Conservation (phyloP, 2,329 filamentous ascomycete genomes). For the Arthrinium phaeospermum region DNA sequence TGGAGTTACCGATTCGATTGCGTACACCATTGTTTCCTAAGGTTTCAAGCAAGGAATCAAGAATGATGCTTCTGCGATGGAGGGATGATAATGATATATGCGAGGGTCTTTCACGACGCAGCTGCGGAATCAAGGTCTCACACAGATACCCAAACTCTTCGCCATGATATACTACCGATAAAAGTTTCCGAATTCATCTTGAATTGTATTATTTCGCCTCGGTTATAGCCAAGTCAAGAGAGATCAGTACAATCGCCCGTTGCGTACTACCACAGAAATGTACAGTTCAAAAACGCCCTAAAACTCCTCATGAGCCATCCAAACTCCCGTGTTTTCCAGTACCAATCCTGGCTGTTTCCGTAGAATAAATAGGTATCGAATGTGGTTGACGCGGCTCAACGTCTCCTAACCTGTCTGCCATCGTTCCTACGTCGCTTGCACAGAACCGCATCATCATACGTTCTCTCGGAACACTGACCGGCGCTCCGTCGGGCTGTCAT, state of each 20-base stretch:
- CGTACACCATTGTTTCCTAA: slow-evolving; percentile 16
- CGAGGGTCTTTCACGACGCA: background rate
- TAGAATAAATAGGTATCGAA: slow-evolving; percentile 12
- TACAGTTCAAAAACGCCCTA: background rate
- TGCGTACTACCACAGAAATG: background rate
- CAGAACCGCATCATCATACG: slow-evolving; percentile 50
- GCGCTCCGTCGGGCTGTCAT: slow-evolving; percentile 69
- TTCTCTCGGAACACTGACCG: slow-evolving; percentile 74
- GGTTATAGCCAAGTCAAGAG: background rate
- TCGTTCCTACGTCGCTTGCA: background rate
- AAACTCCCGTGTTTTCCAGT: slow-evolving; percentile 21
- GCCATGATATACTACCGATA: background rate
- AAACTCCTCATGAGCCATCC: slow-evolving; percentile 13
- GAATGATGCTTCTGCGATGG: background rate
- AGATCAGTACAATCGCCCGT: background rate
- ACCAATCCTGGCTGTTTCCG: background rate
- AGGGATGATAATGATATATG: background rate
- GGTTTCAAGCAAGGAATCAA: no score
- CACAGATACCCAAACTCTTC: background rate
- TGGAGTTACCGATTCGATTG: slow-evolving; percentile 11
- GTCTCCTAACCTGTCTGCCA: background rate
- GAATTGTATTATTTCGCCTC: background rate
- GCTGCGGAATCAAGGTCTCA: background rate
- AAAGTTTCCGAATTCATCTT: background rate
- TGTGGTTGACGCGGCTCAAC: background rate